These are phyloP conservation scores for Nissolia schottii DNA, from an alignment of 306 rosid genomes.

Conservation along the genomic window DNA sequence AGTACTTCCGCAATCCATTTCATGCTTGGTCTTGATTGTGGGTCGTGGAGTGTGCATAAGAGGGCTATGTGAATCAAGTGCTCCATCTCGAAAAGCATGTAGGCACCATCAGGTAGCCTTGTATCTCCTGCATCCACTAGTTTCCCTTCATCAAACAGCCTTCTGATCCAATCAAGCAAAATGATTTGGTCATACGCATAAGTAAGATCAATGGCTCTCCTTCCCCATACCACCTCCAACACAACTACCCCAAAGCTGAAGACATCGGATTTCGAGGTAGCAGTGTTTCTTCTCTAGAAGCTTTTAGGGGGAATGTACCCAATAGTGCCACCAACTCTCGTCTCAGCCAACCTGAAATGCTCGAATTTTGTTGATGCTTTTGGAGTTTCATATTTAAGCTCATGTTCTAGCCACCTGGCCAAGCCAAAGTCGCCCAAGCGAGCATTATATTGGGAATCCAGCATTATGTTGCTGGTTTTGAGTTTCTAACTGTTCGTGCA, in stretches of 20 bases:
- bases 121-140: conserved; percentile 41
- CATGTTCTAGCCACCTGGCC: conserved; percentile 94
- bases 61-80: conserved; percentile 54
- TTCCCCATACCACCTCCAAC: conserved; percentile 70
- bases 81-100: conserved; percentile 49
- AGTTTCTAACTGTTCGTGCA: conserved; percentile 71
- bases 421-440: conserved; percentile 80
- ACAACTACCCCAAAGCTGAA: conserved; percentile 84
- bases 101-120: conserved; percentile 54
- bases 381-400: conserved; percentile 40
- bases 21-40: conserved; percentile 64
- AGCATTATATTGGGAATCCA: conserved; percentile 70
- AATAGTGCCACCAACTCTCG: conserved; percentile 79
- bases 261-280: conserved; percentile 79
- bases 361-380: conserved; percentile 32
- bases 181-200: conserved; percentile 67
- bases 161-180: conserved; percentile 75
- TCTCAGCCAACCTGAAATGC: conserved; percentile 62
- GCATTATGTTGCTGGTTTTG: conserved; percentile 87
- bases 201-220: conserved; percentile 73
- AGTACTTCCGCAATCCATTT: conserved; percentile 74
- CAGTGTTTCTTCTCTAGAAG: conserved; percentile 51
- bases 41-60: conserved; percentile 75
- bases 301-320: conserved; percentile 85
- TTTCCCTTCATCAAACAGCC: conserved; percentile 56